Conservation (phyloP, 208 protist species). For the Acanthamoeba triangularis region DNA sequence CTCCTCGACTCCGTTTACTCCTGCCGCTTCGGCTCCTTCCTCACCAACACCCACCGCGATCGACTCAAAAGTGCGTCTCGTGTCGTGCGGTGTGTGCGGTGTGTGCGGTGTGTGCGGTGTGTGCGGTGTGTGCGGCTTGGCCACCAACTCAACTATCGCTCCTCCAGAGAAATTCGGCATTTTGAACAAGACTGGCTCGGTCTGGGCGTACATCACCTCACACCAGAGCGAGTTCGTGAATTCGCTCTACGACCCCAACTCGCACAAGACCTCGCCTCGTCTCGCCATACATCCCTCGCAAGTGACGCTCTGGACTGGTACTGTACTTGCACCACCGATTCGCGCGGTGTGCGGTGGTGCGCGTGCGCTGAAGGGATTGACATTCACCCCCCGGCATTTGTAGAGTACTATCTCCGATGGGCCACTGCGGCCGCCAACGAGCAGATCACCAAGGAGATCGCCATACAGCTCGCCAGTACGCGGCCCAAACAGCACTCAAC, state of each 20-base stretch:
- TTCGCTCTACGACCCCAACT: background rate
- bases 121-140: too few species aligned
- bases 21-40: constrained; percentile 52
- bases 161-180: background rate
- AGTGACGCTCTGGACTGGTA: constrained; percentile 18
- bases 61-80: background rate
- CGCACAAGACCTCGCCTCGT: background rate
- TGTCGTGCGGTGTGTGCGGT: too few species aligned
- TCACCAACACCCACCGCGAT: background rate
- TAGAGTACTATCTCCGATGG: constrained; percentile 36
- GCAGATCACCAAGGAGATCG: background rate
- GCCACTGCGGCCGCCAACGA: background rate
- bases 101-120: background rate
- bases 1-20: constrained; percentile 19
- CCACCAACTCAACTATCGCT: too few species aligned
- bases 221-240: background rate
- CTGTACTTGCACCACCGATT: background rate
- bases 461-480: too few species aligned
- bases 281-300: background rate
- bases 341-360: background rate
- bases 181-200: background rate
- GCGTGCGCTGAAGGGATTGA: too few species aligned
- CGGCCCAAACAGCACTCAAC: background rate
- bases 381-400: background rate
- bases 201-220: constrained; percentile 4